These are phyloP conservation scores for Boletus rubescentipes DNA, from an alignment of 768 basidiomycete genomes.

Conservation along the genomic window DNA sequence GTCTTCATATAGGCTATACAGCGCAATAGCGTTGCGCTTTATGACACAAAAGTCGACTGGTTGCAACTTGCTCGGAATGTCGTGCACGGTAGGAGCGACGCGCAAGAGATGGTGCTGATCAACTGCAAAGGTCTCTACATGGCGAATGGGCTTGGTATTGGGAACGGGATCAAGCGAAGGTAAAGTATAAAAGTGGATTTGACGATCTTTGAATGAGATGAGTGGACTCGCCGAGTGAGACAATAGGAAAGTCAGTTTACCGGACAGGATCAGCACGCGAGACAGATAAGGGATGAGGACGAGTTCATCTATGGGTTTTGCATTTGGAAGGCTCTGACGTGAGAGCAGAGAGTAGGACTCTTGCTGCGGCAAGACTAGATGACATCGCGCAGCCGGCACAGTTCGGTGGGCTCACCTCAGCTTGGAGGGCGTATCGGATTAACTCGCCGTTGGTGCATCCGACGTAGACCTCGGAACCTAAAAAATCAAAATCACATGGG, in stretches of 20 bases:
- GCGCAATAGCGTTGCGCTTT: slow-evolving; percentile 60
- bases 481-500: slow-evolving; percentile 2
- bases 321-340: slow-evolving; percentile 64
- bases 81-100: slow-evolving; percentile 43
- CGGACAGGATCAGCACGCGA: slow-evolving; percentile 73
- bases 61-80: slow-evolving; percentile 39
- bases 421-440: slow-evolving; percentile 72
- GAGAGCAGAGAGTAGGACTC: slow-evolving; percentile 68
- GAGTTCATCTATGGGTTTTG: slow-evolving; percentile 78
- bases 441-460: slow-evolving; percentile 86
- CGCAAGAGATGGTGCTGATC: slow-evolving; percentile 72
- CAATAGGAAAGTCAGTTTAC: slow-evolving; percentile 39
- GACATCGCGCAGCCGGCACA: background rate
- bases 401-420: slow-evolving; percentile 41
- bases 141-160: slow-evolving; percentile 73
- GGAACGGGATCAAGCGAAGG: slow-evolving; percentile 75
- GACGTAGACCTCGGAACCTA: slow-evolving; percentile 83
- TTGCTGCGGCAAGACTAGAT: slow-evolving; percentile 33
- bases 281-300: slow-evolving; percentile 74
- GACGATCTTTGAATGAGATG: slow-evolving; percentile 42
- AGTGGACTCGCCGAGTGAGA: background rate
- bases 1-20: slow-evolving; percentile 64
- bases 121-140: slow-evolving; percentile 77
- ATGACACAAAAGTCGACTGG: slow-evolving; percentile 72
- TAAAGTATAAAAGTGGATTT: slow-evolving; percentile 76